Conservation (phyloP, 2,329 filamentous ascomycete genomes). For the Pezicula rhizophila region DNA sequence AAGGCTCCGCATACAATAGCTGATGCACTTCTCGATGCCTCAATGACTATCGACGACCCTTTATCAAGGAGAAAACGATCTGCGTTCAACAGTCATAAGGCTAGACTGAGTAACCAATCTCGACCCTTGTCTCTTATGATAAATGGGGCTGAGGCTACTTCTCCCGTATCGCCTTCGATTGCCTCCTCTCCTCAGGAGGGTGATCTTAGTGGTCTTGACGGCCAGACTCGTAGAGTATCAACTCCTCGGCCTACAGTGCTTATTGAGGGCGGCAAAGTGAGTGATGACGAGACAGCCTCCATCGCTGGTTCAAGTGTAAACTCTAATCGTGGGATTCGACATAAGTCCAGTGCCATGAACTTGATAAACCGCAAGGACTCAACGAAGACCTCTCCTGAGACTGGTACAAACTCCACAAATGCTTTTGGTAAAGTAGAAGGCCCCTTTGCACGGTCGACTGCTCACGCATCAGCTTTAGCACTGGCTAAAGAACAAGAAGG, state of each 20-base stretch:
- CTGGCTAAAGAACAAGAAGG: constrained; percentile 29
- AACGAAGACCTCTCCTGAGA: constrained; percentile 58
- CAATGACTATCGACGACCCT: constrained; percentile 74
- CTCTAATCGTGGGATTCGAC: constrained; percentile 42
- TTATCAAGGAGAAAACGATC: constrained; percentile 47
- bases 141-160: constrained; percentile 12
- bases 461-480: constrained; percentile 30
- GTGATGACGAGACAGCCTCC: constrained; percentile 27
- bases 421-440: constrained; percentile 60
- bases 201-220: constrained; percentile 6
- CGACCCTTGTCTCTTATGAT: constrained; percentile 7
- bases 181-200: constrained; percentile 17
- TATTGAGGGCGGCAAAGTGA: constrained; percentile 14
- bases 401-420: constrained; percentile 55
- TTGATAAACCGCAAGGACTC: constrained; percentile 52
- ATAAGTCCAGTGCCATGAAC: constrained; percentile 55
- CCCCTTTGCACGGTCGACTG: constrained; percentile 28
- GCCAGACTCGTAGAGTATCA: constrained; percentile 12
- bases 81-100: constrained; percentile 44
- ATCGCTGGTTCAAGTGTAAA: constrained; percentile 23
- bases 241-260: constrained; percentile 5
- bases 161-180: constrained; percentile 17
- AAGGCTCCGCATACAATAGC: constrained; percentile 64
- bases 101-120: constrained; percentile 33
- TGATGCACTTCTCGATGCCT: constrained; percentile 87